Evolutionary conservation across 805 yeast genomes (phyloP).

Genomic region (Lipomyces oligophaga): DNA sequence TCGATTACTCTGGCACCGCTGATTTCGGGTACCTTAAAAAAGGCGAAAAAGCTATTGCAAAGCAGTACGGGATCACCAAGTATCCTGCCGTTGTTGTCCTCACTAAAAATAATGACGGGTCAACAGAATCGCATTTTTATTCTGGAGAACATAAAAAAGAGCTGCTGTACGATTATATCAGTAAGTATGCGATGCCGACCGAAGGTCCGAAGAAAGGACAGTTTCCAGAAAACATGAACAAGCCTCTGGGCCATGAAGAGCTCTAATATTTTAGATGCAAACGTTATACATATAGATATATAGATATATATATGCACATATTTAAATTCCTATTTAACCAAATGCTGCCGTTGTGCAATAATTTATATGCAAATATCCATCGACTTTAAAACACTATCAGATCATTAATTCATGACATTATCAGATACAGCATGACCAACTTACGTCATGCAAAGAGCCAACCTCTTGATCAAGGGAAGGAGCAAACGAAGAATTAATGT

Average conservation of each 20-base stretch:
- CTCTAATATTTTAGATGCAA: neutral
- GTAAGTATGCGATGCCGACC: conserved; percentile 35
- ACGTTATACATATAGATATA: neutral
- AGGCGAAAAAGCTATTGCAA: conserved; percentile 31
- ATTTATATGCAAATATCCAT: conserved; percentile 34
- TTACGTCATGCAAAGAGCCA: conserved; percentile 33
- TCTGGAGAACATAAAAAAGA: conserved; percentile 38
- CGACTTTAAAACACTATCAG: conserved; percentile 29
- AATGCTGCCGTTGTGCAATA: conserved; percentile 40
- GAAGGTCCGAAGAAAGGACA: conserved; percentile 37
- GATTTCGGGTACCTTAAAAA: conserved; percentile 43
- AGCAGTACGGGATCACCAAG: conserved; percentile 29
- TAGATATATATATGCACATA: neutral
- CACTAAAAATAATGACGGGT: conserved; percentile 25
- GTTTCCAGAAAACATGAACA: neutral
- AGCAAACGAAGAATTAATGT: conserved; percentile 41
- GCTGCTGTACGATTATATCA: conserved; percentile 37
- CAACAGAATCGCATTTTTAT: conserved; percentile 21
- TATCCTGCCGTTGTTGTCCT: conserved; percentile 38
- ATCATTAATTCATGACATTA: neutral
- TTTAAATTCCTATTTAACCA: conserved; percentile 29
- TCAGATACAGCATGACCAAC: neutral
- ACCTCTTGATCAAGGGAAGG: conserved; percentile 41
- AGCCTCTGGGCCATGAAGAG: too few relatives aligned
- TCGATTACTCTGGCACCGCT: conserved; percentile 56